Base-by-base conservation (phyloP, 2,329 filamentous ascomycete species). In the Aspergillus cejpii region DNA sequence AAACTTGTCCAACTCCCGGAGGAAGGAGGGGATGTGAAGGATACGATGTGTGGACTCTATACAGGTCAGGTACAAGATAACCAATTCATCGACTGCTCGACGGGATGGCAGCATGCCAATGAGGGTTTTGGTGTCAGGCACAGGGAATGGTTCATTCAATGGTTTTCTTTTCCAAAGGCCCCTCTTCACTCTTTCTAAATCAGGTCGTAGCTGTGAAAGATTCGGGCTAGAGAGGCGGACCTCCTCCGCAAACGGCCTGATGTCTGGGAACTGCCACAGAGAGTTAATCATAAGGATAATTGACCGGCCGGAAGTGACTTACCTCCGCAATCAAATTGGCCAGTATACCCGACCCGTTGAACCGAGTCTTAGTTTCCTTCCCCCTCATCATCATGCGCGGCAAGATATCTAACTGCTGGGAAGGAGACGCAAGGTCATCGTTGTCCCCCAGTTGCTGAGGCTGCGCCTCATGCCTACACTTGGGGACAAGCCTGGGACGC, bases 261-360 rank as follows among this genome's bases (percentile, higher is more conserved):
- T 57, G 28, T 69, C 63, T 5, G 62, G 57, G 34, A 70, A 70
- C 67, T 70, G 43, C 10, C 24, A 6, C 8, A 12, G 19, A 5
- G 11, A n/a, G 50, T 59, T 31, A 60, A 43, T 17, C 8, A 12
- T 14, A n/a, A n/a, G 23, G 26, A 31, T 17, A 11, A 24, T 17
- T 3, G 10, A 40, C 12, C 6, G 5, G 2, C 24, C 3, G 24
- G n/a, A 36, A 43, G 7, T 33, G 26, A 38, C 53, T 42, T 57
- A 70, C 67, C 60, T 70, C 63, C 5, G 65, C 55, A 21, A 69
- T 59, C 23, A 70, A 43, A 46, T 63, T 69, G 23, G 65, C 63
- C 44, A 65, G 59, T 23, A 69, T 68, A 6, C 67, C 67, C 2
- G 61, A 63, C 6, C 67, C 67, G 33, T 63, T 66, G 44, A 66